These are phyloP conservation scores for Sugiyamaella americana DNA, from an alignment of 805 yeast genomes.

Conservation along the genomic window DNA sequence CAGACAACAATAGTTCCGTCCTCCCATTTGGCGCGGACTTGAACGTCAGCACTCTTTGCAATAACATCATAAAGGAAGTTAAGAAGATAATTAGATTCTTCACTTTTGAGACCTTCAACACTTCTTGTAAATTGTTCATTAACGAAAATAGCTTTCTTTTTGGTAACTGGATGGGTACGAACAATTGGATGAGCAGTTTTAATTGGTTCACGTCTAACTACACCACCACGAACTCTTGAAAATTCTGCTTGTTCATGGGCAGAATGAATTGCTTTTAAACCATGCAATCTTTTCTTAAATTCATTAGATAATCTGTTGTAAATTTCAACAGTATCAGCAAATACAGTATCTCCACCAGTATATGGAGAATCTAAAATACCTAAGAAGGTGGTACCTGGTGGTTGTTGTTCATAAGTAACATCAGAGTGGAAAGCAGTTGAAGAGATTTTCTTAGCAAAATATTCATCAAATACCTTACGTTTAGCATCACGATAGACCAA, in stretches of 20 bases:
- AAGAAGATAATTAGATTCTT: constrained; percentile 46
- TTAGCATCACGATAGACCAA: constrained; percentile 48
- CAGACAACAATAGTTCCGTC: constrained; percentile 64
- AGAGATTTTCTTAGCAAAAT: constrained; percentile 16
- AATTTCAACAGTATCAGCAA: constrained; percentile 65
- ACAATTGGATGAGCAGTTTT: constrained; percentile 52
- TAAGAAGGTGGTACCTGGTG: constrained; percentile 66
- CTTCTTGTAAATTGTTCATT: constrained; percentile 54
- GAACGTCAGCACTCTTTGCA: constrained; percentile 52
- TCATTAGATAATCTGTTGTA: constrained; percentile 64
- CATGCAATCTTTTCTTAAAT: constrained; percentile 51
- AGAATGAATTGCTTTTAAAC: constrained; percentile 61
- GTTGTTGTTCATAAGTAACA: constrained; percentile 65
- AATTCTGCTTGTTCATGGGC: constrained; percentile 44
- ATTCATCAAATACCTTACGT: constrained; percentile 10
- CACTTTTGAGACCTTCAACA: constrained; percentile 60
- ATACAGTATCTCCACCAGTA: constrained; percentile 74
- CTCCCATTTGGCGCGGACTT: constrained; percentile 66
- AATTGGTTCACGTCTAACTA: constrained; percentile 41
- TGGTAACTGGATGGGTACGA: constrained; percentile 57
- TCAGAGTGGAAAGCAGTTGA: constrained; percentile 60
- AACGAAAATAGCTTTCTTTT: constrained; percentile 49
- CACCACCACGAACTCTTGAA: constrained; percentile 35
- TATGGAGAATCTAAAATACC: constrained; percentile 54
- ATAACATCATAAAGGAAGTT: constrained; percentile 49